Conservation (phyloP, 345 rosid genomes). For the Acer yangbiense region DNA sequence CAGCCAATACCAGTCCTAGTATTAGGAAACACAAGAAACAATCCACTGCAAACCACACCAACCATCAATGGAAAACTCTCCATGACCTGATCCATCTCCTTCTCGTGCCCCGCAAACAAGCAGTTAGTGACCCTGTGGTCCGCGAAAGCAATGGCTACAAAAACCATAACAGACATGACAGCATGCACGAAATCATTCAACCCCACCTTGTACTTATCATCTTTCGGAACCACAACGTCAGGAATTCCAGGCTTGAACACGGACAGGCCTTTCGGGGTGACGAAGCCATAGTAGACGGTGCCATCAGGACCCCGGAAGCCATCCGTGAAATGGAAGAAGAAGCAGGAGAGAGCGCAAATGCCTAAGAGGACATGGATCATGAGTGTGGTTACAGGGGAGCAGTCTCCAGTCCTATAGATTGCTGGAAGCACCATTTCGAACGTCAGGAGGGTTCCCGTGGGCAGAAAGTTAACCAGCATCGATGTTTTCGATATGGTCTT, state of each 20-base stretch:
- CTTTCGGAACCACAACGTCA: slow-evolving; percentile 43
- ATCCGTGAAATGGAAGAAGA: slow-evolving; percentile 78
- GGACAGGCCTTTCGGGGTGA: slow-evolving; percentile 63
- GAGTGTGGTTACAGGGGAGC: slow-evolving; percentile 53
- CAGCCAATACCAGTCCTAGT: slow-evolving; percentile 72
- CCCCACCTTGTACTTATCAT: slow-evolving; percentile 59
- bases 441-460: slow-evolving; percentile 78
- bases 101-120: slow-evolving; percentile 60
- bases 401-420: slow-evolving; percentile 52
- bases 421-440: slow-evolving; percentile 84
- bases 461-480: slow-evolving; percentile 68
- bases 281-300: slow-evolving; percentile 70
- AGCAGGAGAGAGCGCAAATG: slow-evolving; percentile 67
- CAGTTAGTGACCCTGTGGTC: slow-evolving; percentile 65
- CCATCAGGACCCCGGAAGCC: slow-evolving; percentile 67
- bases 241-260: slow-evolving; percentile 64
- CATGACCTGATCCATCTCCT: slow-evolving; percentile 83
- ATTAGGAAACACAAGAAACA: slow-evolving; percentile 72
- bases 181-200: slow-evolving; percentile 72
- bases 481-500: slow-evolving; percentile 74
- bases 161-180: slow-evolving; percentile 72
- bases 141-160: slow-evolving; percentile 68
- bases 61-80: slow-evolving; percentile 84
- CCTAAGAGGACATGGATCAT: slow-evolving; percentile 57
- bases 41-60: slow-evolving; percentile 65